Evolutionary conservation across 768 basidiomycete genomes (phyloP).

Genomic region (Leccinum subtestaceum): DNA sequence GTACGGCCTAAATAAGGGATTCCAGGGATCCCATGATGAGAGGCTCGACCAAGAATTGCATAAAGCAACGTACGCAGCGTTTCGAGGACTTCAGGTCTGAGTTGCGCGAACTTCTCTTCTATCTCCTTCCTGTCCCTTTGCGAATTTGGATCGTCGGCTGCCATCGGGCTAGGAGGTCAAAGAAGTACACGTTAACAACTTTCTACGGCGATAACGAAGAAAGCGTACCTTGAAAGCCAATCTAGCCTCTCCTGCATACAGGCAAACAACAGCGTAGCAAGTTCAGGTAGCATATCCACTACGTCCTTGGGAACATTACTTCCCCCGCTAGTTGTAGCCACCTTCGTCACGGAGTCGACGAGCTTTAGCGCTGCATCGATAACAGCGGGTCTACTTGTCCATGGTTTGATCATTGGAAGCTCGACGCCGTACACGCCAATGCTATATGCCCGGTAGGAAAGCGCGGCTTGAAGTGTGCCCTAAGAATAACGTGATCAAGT

Average conservation of each 20-base stretch:
- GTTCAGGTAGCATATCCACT: slow-evolving; percentile 56
- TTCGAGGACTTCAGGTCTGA: slow-evolving; percentile 76
- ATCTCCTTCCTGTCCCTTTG: slow-evolving; percentile 60
- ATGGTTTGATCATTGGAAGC: slow-evolving; percentile 67
- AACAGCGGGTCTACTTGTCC: slow-evolving; percentile 72
- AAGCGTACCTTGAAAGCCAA: slow-evolving; percentile 59
- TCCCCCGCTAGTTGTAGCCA: slow-evolving; percentile 14
- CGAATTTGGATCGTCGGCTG: slow-evolving; percentile 45
- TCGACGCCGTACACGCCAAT: slow-evolving; percentile 74
- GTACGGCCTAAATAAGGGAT: slow-evolving; percentile 53
- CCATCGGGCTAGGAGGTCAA: slow-evolving; percentile 38
- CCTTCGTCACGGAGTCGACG: slow-evolving; percentile 60
- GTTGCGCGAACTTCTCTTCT: slow-evolving; percentile 60
- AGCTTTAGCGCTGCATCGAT: slow-evolving; percentile 69
- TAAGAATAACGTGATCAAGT: slow-evolving; percentile 26
- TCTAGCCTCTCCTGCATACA: slow-evolving; percentile 66
- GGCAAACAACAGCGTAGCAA: slow-evolving; percentile 61
- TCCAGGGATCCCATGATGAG: slow-evolving; percentile 1
- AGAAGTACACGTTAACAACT: slow-evolving; percentile 1
- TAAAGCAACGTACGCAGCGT: slow-evolving; percentile 63
- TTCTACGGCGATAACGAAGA: background rate
- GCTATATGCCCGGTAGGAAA: slow-evolving; percentile 73
- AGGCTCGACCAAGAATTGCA: background rate
- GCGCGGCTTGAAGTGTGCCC: slow-evolving; percentile 71
- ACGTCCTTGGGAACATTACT: slow-evolving; percentile 34